Conservation (phyloP, 2,329 filamentous ascomycete genomes). For the Colletotrichum graminicola region DNA sequence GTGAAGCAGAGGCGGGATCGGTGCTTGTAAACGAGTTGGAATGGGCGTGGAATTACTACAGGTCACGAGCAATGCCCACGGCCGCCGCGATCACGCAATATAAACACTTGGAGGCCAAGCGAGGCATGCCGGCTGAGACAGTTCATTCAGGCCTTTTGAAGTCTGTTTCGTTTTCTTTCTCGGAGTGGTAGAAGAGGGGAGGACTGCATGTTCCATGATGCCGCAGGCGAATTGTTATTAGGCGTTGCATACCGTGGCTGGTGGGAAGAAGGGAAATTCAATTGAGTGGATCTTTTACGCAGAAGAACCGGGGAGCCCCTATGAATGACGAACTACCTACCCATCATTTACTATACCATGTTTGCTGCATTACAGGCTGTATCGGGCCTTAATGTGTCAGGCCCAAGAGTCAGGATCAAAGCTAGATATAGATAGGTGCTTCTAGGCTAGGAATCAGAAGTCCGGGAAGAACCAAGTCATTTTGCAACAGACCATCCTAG, state of each 20-base stretch:
- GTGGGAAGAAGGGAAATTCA: slow-evolving; percentile 6
- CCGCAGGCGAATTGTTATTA: slow-evolving; percentile 7
- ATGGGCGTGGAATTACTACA: background rate
- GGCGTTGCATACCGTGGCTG: slow-evolving; percentile 22
- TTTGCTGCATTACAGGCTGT: background rate
- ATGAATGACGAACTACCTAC: slow-evolving; percentile 25
- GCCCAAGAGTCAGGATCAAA: background rate
- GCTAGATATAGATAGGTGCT: background rate
- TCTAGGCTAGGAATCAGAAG: background rate
- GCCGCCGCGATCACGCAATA: background rate
- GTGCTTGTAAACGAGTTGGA: background rate
- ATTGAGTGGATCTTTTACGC: slow-evolving; percentile 2
- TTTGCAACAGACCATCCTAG: no score
- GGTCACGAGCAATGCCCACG: background rate
- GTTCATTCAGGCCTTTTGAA: background rate
- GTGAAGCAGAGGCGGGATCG: background rate
- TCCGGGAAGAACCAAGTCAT: background rate
- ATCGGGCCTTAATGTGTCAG: background rate
- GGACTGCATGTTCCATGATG: background rate
- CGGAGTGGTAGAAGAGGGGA: background rate
- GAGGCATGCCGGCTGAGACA: slow-evolving; percentile 7
- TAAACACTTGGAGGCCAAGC: slow-evolving; percentile 3
- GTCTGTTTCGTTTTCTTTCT: background rate
- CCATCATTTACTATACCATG: background rate
- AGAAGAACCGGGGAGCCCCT: background rate